phyloP scores from a whole-genome alignment of 2,329 filamentous ascomycete genomes.

The Raffaelea albimanens region DNA sequence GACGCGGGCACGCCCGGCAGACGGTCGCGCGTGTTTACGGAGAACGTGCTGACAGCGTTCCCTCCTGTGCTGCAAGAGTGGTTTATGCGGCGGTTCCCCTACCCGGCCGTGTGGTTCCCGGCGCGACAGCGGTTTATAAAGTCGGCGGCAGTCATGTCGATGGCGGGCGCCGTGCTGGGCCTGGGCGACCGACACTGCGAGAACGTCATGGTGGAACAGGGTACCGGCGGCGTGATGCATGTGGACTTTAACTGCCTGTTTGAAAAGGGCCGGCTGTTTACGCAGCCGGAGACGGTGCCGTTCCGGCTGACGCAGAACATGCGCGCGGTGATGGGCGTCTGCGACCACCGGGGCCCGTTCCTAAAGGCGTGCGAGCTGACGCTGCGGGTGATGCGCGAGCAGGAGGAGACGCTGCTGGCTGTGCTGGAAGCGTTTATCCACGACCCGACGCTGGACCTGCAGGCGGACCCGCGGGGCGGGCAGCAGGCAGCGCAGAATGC shows the following conservation, averaged over 20 bases:
- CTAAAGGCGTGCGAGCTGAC: slow-evolving; percentile 85
- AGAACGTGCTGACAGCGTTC: slow-evolving; percentile 56
- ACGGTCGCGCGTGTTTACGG: slow-evolving; percentile 63
- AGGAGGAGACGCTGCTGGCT: slow-evolving; percentile 94
- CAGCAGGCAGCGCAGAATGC: slow-evolving; percentile 21
- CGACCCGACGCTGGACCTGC: slow-evolving; percentile 88
- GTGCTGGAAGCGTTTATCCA: slow-evolving; percentile 96
- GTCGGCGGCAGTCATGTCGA: slow-evolving; percentile 98
- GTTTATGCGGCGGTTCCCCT: slow-evolving; percentile 93
- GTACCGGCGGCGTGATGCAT: slow-evolving; percentile 88
- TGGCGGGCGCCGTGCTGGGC: slow-evolving; percentile 90
- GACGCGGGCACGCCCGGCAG: slow-evolving; percentile 46
- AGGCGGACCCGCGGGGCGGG: slow-evolving; percentile 38
- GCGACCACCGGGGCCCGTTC: slow-evolving; percentile 90
- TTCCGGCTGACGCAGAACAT: slow-evolving; percentile 98
- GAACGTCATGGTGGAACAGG: slow-evolving; percentile 91
- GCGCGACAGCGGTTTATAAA: slow-evolving; percentile 84
- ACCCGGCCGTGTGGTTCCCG: slow-evolving; percentile 84
- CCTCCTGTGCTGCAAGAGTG: slow-evolving; percentile 81
- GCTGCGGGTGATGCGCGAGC: slow-evolving; percentile 71
- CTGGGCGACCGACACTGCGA: slow-evolving; percentile 94
- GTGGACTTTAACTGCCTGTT: slow-evolving; percentile 99
- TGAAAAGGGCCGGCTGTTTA: slow-evolving; percentile 92
- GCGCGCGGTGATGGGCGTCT: slow-evolving; percentile 93
- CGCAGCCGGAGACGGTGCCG: slow-evolving; percentile 87